phyloP scores from a whole-genome alignment of 768 basidiomycete species.

The Naematelia aurantialba region DNA sequence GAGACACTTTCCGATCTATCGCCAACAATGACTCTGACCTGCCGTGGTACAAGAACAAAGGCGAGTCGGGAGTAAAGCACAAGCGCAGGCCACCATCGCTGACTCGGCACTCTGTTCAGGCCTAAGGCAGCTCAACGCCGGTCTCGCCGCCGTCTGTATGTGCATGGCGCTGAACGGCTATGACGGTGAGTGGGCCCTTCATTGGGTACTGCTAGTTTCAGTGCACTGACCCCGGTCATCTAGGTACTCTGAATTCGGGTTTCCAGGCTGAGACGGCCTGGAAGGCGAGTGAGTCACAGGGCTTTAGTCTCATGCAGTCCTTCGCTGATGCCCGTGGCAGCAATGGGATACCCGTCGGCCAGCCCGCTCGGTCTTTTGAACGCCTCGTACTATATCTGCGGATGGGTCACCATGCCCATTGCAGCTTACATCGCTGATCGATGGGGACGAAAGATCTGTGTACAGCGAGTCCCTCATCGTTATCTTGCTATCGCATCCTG shows the following conservation, averaged over 20 bases:
- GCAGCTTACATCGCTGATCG: neutral
- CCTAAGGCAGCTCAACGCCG: neutral
- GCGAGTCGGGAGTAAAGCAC: neutral
- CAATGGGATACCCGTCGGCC: neutral
- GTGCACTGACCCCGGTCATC: too few relatives aligned
- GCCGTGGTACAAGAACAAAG: neutral
- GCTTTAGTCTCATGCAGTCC: neutral
- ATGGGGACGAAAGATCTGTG: constrained; percentile 1
- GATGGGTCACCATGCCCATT: neutral
- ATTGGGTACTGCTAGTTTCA: too few relatives aligned
- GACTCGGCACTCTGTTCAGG: neutral
- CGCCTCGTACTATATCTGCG: neutral
- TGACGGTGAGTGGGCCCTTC: neutral
- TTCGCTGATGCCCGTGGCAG: neutral
- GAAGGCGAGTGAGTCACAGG: neutral
- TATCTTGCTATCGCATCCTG: neutral
- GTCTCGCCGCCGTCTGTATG: neutral
- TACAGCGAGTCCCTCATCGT: neutral
- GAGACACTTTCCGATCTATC: neutral
- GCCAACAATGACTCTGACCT: neutral
- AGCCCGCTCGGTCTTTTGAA: constrained; percentile 3
- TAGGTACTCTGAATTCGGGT: neutral
- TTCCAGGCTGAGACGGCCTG: neutral
- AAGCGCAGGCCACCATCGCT: too few relatives aligned
- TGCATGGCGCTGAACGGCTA: neutral